phyloP scores from a whole-genome alignment of 495 filamentous ascomycete genomes.

The Mytilinidion resinicola region DNA sequence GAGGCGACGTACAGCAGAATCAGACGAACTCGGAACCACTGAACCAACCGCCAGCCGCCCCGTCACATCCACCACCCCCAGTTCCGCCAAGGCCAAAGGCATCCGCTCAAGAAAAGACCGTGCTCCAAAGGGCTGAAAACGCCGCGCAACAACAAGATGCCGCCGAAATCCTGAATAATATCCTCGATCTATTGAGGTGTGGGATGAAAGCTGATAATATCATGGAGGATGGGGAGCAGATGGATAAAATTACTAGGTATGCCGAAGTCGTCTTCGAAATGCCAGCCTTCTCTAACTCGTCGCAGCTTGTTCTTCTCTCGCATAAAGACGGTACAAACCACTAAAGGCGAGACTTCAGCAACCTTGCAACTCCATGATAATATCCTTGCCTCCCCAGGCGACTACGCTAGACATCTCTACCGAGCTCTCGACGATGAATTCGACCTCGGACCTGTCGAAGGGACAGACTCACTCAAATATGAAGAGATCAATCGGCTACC shows the following conservation, averaged over 20 bases:
- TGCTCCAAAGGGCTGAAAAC: slow-evolving; percentile 40
- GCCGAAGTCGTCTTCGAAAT: slow-evolving; percentile 11
- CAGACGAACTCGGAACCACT: too few species aligned
- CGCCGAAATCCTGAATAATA: slow-evolving; percentile 87
- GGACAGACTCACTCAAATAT: slow-evolving; percentile 60
- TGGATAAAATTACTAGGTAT: slow-evolving; percentile 67
- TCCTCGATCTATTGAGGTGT: slow-evolving; percentile 81
- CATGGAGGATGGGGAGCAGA: slow-evolving; percentile 62
- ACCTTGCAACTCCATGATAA: slow-evolving; percentile 16
- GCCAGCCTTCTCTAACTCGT: not conserved
- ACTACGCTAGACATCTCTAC: slow-evolving; percentile 56
- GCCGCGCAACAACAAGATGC: slow-evolving; percentile 77
- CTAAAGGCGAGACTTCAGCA: not conserved
- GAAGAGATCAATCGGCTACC: slow-evolving; percentile 70
- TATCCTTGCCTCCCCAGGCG: slow-evolving; percentile 9
- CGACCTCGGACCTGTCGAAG: slow-evolving; percentile 52
- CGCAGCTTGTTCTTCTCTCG: slow-evolving; percentile 28
- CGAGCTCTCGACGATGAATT: slow-evolving; percentile 78
- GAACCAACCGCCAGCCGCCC: too few species aligned
- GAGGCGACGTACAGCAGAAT: too few species aligned
- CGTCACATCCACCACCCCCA: slow-evolving; percentile 14
- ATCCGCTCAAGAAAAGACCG: not conserved
- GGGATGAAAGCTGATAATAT: slow-evolving; percentile 64
- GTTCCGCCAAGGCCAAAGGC: slow-evolving; percentile 25
- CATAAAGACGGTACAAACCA: slow-evolving; percentile 10